phyloP scores from a whole-genome alignment of 108 stramenopile species.

The Pseudonitzschia pungens region DNA sequence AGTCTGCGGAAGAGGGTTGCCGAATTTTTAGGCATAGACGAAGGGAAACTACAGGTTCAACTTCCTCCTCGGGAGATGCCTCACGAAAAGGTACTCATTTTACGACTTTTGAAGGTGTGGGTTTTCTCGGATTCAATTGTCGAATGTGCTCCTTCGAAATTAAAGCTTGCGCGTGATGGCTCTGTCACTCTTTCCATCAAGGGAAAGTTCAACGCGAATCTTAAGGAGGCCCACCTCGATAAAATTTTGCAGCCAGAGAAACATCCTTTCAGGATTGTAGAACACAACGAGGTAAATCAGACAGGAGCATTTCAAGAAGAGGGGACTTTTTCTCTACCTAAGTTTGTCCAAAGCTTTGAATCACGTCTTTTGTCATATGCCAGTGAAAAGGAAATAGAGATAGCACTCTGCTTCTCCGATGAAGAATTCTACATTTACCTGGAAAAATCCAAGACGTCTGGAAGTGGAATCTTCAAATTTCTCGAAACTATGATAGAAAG shows the following conservation, averaged over 20 bases:
- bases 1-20: constrained; percentile 66
- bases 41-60: constrained; percentile 37
- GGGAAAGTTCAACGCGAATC: constrained; percentile 3
- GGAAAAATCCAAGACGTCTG: background rate
- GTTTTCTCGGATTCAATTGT: constrained; percentile 74
- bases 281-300: constrained; percentile 35
- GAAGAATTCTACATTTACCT: constrained; percentile 19
- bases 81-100: constrained; percentile 54
- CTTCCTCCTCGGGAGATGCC: constrained; percentile 58
- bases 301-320: constrained; percentile 40
- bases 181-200: constrained; percentile 31
- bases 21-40: constrained; percentile 41
- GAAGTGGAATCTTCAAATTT: background rate
- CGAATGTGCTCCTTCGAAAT: constrained; percentile 30
- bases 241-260: constrained; percentile 54
- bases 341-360: constrained; percentile 27
- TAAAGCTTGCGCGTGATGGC: constrained; percentile 16
- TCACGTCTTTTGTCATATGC: constrained; percentile 58
- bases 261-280: constrained; percentile 52
- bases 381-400: constrained; percentile 47
- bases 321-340: constrained; percentile 9
- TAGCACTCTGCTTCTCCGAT: constrained; percentile 34
- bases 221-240: constrained; percentile 38
- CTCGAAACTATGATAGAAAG: background rate
- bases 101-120: constrained; percentile 74